Base-by-base conservation (phyloP, 2,329 filamentous ascomycete species). In the Dothideomycetes sp. region DNA sequence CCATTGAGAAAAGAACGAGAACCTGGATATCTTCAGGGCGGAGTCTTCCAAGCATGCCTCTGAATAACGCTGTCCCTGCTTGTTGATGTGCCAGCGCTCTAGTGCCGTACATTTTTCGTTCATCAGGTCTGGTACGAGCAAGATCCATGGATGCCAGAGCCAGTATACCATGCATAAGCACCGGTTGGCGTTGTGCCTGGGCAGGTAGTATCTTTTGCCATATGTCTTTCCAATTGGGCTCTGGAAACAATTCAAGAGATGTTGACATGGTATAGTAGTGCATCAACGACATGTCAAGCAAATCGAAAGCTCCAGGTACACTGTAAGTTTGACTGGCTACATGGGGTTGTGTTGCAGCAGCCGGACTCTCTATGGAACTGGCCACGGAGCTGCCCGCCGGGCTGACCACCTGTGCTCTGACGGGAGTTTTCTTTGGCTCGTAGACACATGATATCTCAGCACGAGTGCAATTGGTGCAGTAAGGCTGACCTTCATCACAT, bases 41-140 rank as follows among this genome's bases (percentile, higher is more conserved):
- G 22, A 20, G 24, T 43, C 34, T 33, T 36, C n/a, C 36, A 23
- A 54, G 40, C 33, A 51, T 41, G 3, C 38, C 41, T 37, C 53
- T 49, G 17, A 56, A 57, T 9, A 51, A 42, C 16, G 49, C 44
- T 12, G 53, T 45, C 4, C 49, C 51, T 13, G 44, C 33, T 19
- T 53, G 49, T 30, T 57, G 54, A 41, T 57, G 53, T 36, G 54
- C 45, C 9, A 57, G 40, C 10, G 47, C 53, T 23, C 52, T 41
- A 3, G 50, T 51, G 5, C 51, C 50, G 24, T 52, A 55, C 9
- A 35, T 15, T 19, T 42, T 25, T 20, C 40, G 19, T 6, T 36
- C 32, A 13, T 36, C 33, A 5, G 16, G 49, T 32, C 20, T 41
- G 25, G 5, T 38, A 24, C 16, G 25, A 12, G 40, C 31, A 19